phyloP scores from a whole-genome alignment of 768 basidiomycete species.

The Russula vinacea region DNA sequence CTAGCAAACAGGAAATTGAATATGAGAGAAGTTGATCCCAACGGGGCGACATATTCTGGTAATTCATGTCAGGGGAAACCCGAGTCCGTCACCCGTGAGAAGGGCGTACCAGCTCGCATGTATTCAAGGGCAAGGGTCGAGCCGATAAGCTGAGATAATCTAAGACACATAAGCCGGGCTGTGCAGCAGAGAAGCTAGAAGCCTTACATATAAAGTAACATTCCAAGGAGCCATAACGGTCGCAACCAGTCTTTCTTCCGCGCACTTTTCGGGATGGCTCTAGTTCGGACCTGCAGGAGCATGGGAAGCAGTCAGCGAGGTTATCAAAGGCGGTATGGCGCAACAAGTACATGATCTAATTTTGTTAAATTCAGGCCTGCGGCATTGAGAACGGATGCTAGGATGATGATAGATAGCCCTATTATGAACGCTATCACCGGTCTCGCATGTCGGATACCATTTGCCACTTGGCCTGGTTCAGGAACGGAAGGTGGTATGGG shows the following conservation, averaged over 20 bases:
- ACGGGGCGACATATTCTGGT: conserved; percentile 90
- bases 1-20: conserved; percentile 97
- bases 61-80: conserved; percentile 28
- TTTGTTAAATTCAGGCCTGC: conserved; percentile 95
- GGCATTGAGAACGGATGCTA: conserved; percentile 83
- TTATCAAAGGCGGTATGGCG: not conserved
- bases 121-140: conserved; percentile 84
- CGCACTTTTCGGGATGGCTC: conserved; percentile 68
- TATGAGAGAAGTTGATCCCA: conserved; percentile 89
- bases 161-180: conserved; percentile 34
- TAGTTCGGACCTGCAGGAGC: conserved; percentile 60
- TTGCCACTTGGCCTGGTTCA: not conserved
- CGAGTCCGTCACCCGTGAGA: not conserved
- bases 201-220: conserved; percentile 87
- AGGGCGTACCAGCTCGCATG: conserved; percentile 69
- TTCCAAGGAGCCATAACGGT: conserved; percentile 87
- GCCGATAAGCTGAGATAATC: conserved; percentile 81
- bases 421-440: conserved; percentile 75
- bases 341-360: conserved; percentile 65
- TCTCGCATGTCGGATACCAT: conserved; percentile 42
- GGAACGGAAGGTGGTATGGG: not conserved
- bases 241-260: conserved; percentile 76
- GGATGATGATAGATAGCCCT: conserved; percentile 78
- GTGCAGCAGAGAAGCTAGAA: not conserved
- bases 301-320: conserved; percentile 6